These are phyloP conservation scores for Globisporangium rhizosaccharum DNA, from an alignment of 352 stramenopile species.

Conservation along the genomic window DNA sequence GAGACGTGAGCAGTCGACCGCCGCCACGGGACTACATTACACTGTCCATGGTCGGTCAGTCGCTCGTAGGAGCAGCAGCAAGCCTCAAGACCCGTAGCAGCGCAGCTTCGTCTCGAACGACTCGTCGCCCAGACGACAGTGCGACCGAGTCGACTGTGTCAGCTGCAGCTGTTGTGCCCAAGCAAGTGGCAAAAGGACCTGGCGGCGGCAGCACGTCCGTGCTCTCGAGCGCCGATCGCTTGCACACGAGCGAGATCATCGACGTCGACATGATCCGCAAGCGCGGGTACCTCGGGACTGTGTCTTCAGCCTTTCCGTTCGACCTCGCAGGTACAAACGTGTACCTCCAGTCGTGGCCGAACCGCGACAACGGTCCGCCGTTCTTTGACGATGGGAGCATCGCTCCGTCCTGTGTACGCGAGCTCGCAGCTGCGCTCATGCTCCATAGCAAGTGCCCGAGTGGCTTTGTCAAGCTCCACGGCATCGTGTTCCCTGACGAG, in stretches of 20 bases:
- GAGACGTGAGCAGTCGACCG: slow-evolving; percentile 1
- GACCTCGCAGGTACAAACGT: slow-evolving; percentile 49
- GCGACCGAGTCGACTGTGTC: slow-evolving; percentile 3
- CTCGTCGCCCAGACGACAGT: neutral
- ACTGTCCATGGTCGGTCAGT: slow-evolving; percentile 13
- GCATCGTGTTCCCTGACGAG: slow-evolving; percentile 68
- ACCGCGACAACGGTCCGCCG: slow-evolving; percentile 51
- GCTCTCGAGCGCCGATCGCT: slow-evolving; percentile 19
- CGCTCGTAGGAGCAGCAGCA: slow-evolving; percentile 3
- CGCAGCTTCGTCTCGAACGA: neutral
- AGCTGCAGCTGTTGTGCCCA: slow-evolving; percentile 30
- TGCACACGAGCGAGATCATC: slow-evolving; percentile 36
- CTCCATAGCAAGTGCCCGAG: slow-evolving; percentile 36
- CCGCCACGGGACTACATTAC: slow-evolving; percentile 17
- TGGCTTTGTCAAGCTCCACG: slow-evolving; percentile 53
- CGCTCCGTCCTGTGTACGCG: slow-evolving; percentile 46
- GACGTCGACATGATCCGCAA: slow-evolving; percentile 67
- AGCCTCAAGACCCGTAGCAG: neutral
- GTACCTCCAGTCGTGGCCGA: slow-evolving; percentile 78
- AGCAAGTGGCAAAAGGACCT: slow-evolving; percentile 15
- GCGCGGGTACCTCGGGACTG: slow-evolving; percentile 43
- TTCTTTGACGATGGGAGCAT: slow-evolving; percentile 45
- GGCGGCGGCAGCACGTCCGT: slow-evolving; percentile 13
- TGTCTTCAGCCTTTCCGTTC: slow-evolving; percentile 28
- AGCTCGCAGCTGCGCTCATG: slow-evolving; percentile 40